Evolutionary conservation across 2,329 filamentous ascomycete species (phyloP).

Genomic region (Stromatinia cepivora): DNA sequence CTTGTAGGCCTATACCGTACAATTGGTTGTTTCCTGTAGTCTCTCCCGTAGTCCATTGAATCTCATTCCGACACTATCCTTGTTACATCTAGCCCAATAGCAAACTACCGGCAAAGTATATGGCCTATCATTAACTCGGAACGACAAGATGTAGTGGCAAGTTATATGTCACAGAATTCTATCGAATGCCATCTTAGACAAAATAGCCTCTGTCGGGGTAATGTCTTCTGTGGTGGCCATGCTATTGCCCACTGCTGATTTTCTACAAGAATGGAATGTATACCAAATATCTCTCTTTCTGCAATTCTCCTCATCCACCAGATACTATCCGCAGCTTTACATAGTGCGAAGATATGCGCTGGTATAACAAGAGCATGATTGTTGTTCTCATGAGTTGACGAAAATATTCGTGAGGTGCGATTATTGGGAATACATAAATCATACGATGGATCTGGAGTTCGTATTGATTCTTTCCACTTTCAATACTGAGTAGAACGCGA

Average conservation of each 20-base stretch:
- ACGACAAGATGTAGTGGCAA: no score
- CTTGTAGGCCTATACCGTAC: no score
- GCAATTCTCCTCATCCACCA: conserved; percentile 5
- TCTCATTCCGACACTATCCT: no score
- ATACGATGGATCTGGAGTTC: background rate
- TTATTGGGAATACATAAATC: background rate
- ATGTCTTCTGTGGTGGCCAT: background rate
- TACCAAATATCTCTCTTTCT: conserved; percentile 4
- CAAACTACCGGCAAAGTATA: no score
- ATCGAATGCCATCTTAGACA: no score
- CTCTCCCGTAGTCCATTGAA: no score
- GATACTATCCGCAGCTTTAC: background rate
- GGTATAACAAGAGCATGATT: background rate
- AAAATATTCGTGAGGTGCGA: background rate
- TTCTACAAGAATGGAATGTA: background rate
- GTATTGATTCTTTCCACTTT: background rate
- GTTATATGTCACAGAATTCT: no score
- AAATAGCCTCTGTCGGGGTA: no score
- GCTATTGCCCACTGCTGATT: conserved; percentile 1
- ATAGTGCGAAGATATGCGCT: background rate
- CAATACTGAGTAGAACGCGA: background rate
- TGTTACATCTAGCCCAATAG: no score
- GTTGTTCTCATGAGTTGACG: background rate
- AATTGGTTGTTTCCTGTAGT: no score
- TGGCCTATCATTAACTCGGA: no score